Percentiles rank a stretch among this genome's conserved stretches.
Evolutionary conservation across 257 asterid species (phyloP).

Genomic region (Nicotiana otophora): DNA sequence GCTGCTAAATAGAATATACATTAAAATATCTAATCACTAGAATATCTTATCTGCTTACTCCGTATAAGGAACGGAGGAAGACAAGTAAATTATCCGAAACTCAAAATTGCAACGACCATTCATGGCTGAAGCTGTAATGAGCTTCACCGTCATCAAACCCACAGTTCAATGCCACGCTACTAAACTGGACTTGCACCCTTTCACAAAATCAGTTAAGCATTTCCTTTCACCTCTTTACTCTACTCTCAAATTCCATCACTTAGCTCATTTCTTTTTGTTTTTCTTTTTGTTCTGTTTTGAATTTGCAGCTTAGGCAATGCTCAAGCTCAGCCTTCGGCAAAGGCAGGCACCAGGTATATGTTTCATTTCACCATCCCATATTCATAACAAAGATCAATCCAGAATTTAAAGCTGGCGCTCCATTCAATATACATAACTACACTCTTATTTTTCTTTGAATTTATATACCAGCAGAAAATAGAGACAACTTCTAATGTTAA

Average conservation of each 20-base stretch:
- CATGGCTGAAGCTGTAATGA: slow-evolving; percentile 60
- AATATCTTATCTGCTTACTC: background rate
- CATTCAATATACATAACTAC: no score
- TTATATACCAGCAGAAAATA: no score
- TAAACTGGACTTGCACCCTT: slow-evolving; percentile 16
- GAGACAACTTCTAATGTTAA: no score
- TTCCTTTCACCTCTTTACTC: background rate
- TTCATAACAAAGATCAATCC: background rate
- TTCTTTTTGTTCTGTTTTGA: background rate
- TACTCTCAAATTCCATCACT: background rate
- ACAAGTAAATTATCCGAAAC: background rate
- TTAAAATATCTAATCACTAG: no score
- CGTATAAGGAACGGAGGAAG: background rate
- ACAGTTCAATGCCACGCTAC: slow-evolving; percentile 13
- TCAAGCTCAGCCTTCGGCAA: slow-evolving; percentile 29
- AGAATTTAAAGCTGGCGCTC: background rate
- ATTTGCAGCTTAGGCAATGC: slow-evolving; percentile 36
- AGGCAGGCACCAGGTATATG: slow-evolving; percentile 34
- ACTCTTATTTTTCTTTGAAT: no score
- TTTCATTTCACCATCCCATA: background rate
- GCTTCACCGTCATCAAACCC: slow-evolving; percentile 39
- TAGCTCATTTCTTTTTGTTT: background rate
- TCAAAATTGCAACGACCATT: background rate
- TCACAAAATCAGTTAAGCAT: background rate
- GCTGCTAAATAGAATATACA: rapidly evolving